Evolutionary conservation across 2,329 filamentous ascomycete genomes (phyloP).

Genomic region (Trichoderma sp.): DNA sequence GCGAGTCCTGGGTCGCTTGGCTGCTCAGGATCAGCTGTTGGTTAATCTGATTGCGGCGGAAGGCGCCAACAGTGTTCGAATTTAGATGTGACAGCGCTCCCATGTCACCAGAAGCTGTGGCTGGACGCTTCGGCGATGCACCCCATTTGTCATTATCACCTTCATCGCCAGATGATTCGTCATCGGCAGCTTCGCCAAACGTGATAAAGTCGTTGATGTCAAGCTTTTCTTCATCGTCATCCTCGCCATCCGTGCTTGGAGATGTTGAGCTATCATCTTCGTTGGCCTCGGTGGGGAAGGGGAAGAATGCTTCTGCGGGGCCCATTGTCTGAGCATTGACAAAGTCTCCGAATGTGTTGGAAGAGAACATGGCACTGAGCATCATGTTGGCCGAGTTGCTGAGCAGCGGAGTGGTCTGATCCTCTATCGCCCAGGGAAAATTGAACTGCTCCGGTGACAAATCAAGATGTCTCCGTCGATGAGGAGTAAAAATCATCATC

Average conservation of each 20-base stretch:
- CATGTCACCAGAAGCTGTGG: slow-evolving; percentile 51
- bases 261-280: slow-evolving; percentile 50
- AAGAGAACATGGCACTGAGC: slow-evolving; percentile 71
- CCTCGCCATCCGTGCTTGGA: slow-evolving; percentile 50
- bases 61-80: slow-evolving; percentile 71
- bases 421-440: slow-evolving; percentile 47
- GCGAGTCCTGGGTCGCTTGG: slow-evolving; percentile 62
- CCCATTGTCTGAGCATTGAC: slow-evolving; percentile 68
- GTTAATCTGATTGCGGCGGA: slow-evolving; percentile 69
- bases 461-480: slow-evolving; percentile 51
- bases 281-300: slow-evolving; percentile 63
- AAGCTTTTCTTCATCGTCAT: slow-evolving; percentile 62
- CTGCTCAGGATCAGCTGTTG: slow-evolving; percentile 62
- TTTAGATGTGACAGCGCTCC: slow-evolving; percentile 61
- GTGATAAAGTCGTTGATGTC: slow-evolving; percentile 74
- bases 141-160: slow-evolving; percentile 53
- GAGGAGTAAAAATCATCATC: slow-evolving; percentile 65
- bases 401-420: slow-evolving; percentile 58
- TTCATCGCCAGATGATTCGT: slow-evolving; percentile 62
- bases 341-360: slow-evolving; percentile 57
- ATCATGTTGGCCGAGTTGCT: slow-evolving; percentile 73
- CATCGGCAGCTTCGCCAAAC: slow-evolving; percentile 60
- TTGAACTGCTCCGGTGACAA: slow-evolving; percentile 59
- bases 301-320: slow-evolving; percentile 74
- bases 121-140: slow-evolving; percentile 51